Evolutionary conservation across 805 yeast genomes (phyloP).

Genomic region (Metschnikowia drakensbergensis): DNA sequence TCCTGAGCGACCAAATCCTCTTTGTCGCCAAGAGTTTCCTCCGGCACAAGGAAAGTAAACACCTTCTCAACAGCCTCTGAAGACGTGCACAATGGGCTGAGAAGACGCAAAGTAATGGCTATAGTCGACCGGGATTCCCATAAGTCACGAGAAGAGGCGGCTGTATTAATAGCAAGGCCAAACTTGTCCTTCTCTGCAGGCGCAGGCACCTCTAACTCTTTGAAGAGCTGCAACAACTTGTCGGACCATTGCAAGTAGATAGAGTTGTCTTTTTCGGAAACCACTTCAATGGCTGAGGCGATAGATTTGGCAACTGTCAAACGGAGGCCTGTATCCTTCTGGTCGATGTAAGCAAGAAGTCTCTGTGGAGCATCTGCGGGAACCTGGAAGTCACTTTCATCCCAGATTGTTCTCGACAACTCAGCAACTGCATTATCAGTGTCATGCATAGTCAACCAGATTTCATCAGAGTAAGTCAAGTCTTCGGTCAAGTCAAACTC

Average conservation of each 20-base stretch:
- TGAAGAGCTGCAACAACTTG: slow-evolving; percentile 53
- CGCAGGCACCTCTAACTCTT: slow-evolving; percentile 63
- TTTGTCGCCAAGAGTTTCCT: slow-evolving; percentile 69
- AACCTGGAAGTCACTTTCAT: slow-evolving; percentile 60
- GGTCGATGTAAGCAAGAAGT: slow-evolving; percentile 50
- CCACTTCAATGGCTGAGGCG: slow-evolving; percentile 48
- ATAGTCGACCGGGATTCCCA: slow-evolving; percentile 87
- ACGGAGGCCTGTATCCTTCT: slow-evolving; percentile 63
- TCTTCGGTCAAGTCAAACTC: slow-evolving; percentile 63
- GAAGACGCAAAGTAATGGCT: slow-evolving; percentile 60
- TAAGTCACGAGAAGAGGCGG: slow-evolving; percentile 60
- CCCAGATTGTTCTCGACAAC: slow-evolving; percentile 80
- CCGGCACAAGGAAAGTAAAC: slow-evolving; percentile 60
- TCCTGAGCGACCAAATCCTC: slow-evolving; percentile 72
- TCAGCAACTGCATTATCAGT: slow-evolving; percentile 58
- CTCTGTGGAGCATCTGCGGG: slow-evolving; percentile 41
- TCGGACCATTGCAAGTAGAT: slow-evolving; percentile 35
- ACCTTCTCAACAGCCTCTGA: slow-evolving; percentile 45
- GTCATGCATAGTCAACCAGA: slow-evolving; percentile 78
- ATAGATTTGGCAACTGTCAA: slow-evolving; percentile 69
- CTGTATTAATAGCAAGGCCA: slow-evolving; percentile 68
- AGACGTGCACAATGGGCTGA: slow-evolving; percentile 46
- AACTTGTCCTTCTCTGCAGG: slow-evolving; percentile 73
- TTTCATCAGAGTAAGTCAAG: slow-evolving; percentile 53
- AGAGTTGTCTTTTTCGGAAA: slow-evolving; percentile 18